A percentile compares a stretch with the other conserved stretches of the same genome.
phyloP scores from a whole-genome alignment of 331 rosid species.

The Spiraea crenata region DNA sequence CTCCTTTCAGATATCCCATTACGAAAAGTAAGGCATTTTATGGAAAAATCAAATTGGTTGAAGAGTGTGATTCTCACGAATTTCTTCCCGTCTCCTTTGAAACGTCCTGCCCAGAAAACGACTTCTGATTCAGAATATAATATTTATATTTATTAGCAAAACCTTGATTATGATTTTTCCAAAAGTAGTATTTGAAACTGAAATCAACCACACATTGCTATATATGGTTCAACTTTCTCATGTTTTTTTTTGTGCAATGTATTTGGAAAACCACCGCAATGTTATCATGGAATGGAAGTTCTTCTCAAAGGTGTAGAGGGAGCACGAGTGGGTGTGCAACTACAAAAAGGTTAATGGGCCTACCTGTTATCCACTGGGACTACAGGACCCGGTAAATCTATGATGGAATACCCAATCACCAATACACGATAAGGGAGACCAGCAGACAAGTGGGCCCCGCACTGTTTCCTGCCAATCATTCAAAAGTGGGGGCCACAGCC shows the following conservation, averaged over 20 bases:
- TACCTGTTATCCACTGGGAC: conserved; percentile 40
- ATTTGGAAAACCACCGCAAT: too few species aligned
- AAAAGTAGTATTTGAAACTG: too few species aligned
- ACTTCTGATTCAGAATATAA: neutral
- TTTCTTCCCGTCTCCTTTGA: neutral
- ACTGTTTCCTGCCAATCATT: conserved; percentile 51
- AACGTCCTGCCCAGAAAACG: neutral
- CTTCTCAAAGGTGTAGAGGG: too few species aligned
- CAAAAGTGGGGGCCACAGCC: conserved; percentile 23
- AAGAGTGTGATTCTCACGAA: neutral
- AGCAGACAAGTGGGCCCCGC: conserved; percentile 43
- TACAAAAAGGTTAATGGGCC: conserved; percentile 12
- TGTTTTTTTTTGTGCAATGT: too few species aligned
- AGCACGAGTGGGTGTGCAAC: neutral
- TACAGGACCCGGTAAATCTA: conserved; percentile 26
- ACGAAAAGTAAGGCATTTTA: neutral
- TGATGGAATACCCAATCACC: conserved; percentile 29
- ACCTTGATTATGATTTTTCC: too few species aligned
- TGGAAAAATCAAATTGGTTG: neutral
- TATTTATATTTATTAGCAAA: too few species aligned
- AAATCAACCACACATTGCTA: too few species aligned
- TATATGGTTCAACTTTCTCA: too few species aligned
- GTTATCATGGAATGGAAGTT: too few species aligned
- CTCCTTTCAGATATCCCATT: neutral
- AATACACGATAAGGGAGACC: conserved; percentile 31